Evolutionary conservation across 78 protist genomes (phyloP), one percentile per base, ranked within the genome.

Genomic region (Guillardia theta): DNA sequence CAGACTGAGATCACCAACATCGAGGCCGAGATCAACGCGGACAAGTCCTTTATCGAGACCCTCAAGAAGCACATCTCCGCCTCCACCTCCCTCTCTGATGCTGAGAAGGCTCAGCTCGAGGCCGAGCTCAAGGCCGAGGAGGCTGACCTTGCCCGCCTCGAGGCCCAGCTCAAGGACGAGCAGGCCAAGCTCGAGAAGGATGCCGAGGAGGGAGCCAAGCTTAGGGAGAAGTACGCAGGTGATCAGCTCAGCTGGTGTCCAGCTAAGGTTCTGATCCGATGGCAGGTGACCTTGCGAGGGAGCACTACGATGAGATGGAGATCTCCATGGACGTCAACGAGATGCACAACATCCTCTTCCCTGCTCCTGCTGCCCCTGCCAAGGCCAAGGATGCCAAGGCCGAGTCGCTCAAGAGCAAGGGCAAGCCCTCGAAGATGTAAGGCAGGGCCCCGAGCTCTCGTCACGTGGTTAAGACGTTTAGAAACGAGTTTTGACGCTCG

Each of bases 1-100:
- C 78, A 64, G 22, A 64, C 78, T 12, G 78, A 64, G 78, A 64
- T 64, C 78, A 64, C 78, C 78, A 64, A 64, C 78, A 12, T 64
- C 78, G 78, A 64, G 78, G 78, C 78, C 6, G 78, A 64, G 78
- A 64, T 64, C 78, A 64, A 64, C 78, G 78, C 78, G 78, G 78
- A 64, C 78, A 64, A 64, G 78, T 19, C 33, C 39, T 64, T 64
- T 33, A 64, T 64, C 78, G 78, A 24, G 22, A 64, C 78, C 43
- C 78, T 64, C 78, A 10, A 64, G 78, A 64, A 64, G 78, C 78
- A 64, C 78, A 64, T 64, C 22, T 24, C 21, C 33, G 78, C 78
- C 78, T 64, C 78, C 12, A 12, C 6, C 43, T 19, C 78, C 43
- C 78, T 64, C 43, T 64, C 78, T 64, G 78, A 64, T 33, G 78